These are phyloP conservation scores for Raffaelea ambrosiae DNA, from an alignment of 2,329 filamentous ascomycete genomes.

Conservation along the genomic window DNA sequence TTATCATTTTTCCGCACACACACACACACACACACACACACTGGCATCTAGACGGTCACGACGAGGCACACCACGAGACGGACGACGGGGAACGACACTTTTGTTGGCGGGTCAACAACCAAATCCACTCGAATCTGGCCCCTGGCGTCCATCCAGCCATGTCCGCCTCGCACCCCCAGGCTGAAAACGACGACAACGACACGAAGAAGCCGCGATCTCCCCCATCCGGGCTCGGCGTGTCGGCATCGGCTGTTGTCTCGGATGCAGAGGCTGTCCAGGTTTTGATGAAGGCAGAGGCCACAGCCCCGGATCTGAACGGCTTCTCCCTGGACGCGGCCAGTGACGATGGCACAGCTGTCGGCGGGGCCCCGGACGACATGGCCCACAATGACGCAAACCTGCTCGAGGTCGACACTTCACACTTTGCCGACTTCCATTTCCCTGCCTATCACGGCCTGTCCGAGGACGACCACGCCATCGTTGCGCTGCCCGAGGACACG, in stretches of 20 bases:
- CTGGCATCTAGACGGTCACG: too few relatives aligned
- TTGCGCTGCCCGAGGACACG: slow-evolving; percentile 26
- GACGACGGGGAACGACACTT: too few relatives aligned
- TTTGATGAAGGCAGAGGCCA: slow-evolving; percentile 20
- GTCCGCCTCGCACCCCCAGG: slow-evolving; percentile 26
- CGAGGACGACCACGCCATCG: slow-evolving; percentile 31
- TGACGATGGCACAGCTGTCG: slow-evolving; percentile 23
- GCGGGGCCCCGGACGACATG: background rate
- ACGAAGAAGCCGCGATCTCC: slow-evolving; percentile 24
- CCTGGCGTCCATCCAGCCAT: slow-evolving; percentile 21
- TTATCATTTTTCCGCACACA: too few relatives aligned
- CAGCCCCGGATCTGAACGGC: slow-evolving; percentile 23
- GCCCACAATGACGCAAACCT: slow-evolving; percentile 21
- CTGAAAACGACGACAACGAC: slow-evolving; percentile 15
- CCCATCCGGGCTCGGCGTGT: slow-evolving; percentile 26
- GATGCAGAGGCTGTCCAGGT: slow-evolving; percentile 21
- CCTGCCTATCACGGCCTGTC: slow-evolving; percentile 32
- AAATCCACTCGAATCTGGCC: too few relatives aligned
- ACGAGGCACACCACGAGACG: too few relatives aligned
- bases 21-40: too few relatives aligned
- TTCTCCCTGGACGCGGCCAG: slow-evolving; percentile 26
- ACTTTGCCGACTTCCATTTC: slow-evolving; percentile 47
- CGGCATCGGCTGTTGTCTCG: slow-evolving; percentile 15
- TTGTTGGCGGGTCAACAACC: too few relatives aligned
- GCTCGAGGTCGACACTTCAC: slow-evolving; percentile 31